These are phyloP conservation scores for Emmonsia crescens DNA, from an alignment of 2,329 filamentous ascomycete genomes.

Conservation along the genomic window DNA sequence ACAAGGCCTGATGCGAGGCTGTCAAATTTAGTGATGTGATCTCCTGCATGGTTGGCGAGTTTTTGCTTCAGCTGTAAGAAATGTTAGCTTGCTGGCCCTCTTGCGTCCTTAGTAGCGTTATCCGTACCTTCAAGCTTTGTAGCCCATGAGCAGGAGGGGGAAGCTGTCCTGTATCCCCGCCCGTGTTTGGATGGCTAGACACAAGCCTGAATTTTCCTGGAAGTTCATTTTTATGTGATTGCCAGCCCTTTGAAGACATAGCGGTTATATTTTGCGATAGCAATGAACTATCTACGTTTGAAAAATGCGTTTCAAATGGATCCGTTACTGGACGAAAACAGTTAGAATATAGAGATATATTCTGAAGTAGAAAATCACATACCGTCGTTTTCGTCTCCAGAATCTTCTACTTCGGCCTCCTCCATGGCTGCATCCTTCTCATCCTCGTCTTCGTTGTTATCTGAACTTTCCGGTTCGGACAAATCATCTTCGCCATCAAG, in stretches of 20 bases:
- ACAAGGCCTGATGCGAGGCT: conserved; percentile 55
- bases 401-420: conserved; percentile 9
- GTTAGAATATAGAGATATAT: not conserved
- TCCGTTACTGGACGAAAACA: conserved; percentile 38
- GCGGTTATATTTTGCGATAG: conserved; percentile 43
- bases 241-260: conserved; percentile 41
- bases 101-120: too few species aligned
- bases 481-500: conserved; percentile 35
- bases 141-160: conserved; percentile 24
- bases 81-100: conserved; percentile 15
- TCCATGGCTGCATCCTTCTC: conserved; percentile 25
- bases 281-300: conserved; percentile 51
- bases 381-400: conserved; percentile 26
- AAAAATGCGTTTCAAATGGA: conserved; percentile 74
- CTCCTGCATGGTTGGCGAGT: conserved; percentile 45
- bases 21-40: conserved; percentile 48
- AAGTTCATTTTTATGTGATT: conserved; percentile 29
- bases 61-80: conserved; percentile 57
- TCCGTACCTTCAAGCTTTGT: conserved; percentile 26
- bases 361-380: conserved; percentile 1
- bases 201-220: conserved; percentile 23
- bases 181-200: conserved; percentile 21
- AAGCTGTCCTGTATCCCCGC: conserved; percentile 16
- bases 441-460: conserved; percentile 38
- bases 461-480: conserved; percentile 25